Evolutionary conservation across 1,284 basidiomycete genomes (phyloP), one percentile per base, ranked within the genome.

Genomic region (Ustilago nuda): DNA sequence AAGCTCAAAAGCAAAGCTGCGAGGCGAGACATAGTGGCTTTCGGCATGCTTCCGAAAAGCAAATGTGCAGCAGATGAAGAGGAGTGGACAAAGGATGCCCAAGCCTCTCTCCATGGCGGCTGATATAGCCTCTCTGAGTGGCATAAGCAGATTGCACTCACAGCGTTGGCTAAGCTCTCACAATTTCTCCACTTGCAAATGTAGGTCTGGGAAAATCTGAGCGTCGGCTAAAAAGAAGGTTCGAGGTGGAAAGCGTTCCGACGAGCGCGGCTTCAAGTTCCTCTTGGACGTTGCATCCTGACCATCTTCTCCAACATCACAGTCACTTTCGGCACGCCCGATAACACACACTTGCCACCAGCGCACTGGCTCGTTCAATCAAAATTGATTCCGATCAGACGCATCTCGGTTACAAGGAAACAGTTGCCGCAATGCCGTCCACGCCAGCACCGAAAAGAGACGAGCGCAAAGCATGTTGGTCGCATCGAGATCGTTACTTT

Each of bases 391-490:
- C 11, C n/a, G n/a, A 45, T 9, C 43, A 45, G n/a, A 45, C 19
- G 11, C 19, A 6, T 17, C n/a, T 4, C 43, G 43, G 7, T 27
- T 46, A 30, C 32, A 33, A 36, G 32, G 19, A 45, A 15, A 45
- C 43, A 19, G 19, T 45, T 15, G 19, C 51, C 19, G 13, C 41
- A 12, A 72, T 72, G 70, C 30, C 65, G 12, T 62, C 60, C 30
- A 60, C 65, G n/a, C 46, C 78, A n/a, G 64, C 73, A 39, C 78
- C 82, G 19, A 83, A 81, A 39, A 74, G 84, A 36, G 62, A 72
- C 45, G 76, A 80, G 50, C 76, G 84, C 32, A 76, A 81, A 57
- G 76, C 69, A 12, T 85, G 84, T 62, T 85, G 84, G 84, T 74
- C 75, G 15, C 64, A 67, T 52, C 79, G 84, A 37, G 84, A 85